A percentile compares a stretch with the other conserved stretches of the same genome.
Conservation (phyloP, 2,329 filamentous ascomycete genomes). For the Xylariaceae sp. region DNA sequence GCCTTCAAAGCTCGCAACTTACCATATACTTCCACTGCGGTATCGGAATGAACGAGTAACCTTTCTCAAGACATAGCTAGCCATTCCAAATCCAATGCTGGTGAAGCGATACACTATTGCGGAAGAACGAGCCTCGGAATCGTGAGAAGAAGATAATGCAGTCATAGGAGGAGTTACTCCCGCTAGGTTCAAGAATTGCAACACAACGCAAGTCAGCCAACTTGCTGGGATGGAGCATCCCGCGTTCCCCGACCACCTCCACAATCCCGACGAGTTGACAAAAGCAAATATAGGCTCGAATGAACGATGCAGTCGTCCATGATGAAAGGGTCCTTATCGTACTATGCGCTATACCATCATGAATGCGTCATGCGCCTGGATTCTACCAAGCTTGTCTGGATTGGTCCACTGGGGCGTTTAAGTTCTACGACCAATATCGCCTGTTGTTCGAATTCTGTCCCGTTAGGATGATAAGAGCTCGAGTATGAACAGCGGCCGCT, state of each 20-base stretch:
- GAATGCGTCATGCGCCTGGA: not conserved
- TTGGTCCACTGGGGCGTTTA: not conserved
- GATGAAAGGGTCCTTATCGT: slow-evolving; percentile 18
- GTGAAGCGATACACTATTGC: slow-evolving; percentile 6
- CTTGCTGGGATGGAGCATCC: slow-evolving; percentile 14
- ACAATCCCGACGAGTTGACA: slow-evolving; percentile 14
- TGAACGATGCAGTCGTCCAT: slow-evolving; percentile 3
- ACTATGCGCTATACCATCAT: slow-evolving; percentile 4
- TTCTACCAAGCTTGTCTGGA: not conserved
- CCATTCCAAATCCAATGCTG: slow-evolving; percentile 17
- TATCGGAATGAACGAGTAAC: slow-evolving; percentile 13
- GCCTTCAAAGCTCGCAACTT: slow-evolving; percentile 9
- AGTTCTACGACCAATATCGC: not conserved
- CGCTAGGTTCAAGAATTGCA: slow-evolving; percentile 17
- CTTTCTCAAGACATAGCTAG: not conserved
- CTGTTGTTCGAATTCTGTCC: not conserved
- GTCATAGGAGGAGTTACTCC: slow-evolving; percentile 14
- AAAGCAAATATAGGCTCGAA: slow-evolving; percentile 20
- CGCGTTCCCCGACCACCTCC: slow-evolving; percentile 17
- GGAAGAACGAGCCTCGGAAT: slow-evolving; percentile 11
- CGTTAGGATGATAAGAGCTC: not conserved
- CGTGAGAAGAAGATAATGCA: slow-evolving; percentile 5
- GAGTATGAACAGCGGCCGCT: not conserved
- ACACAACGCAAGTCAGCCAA: slow-evolving; percentile 25
- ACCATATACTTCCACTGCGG: slow-evolving; percentile 14